These are phyloP conservation scores for Penicillium sp. DNA, from an alignment of 2,329 filamentous ascomycete genomes.

Conservation along the genomic window DNA sequence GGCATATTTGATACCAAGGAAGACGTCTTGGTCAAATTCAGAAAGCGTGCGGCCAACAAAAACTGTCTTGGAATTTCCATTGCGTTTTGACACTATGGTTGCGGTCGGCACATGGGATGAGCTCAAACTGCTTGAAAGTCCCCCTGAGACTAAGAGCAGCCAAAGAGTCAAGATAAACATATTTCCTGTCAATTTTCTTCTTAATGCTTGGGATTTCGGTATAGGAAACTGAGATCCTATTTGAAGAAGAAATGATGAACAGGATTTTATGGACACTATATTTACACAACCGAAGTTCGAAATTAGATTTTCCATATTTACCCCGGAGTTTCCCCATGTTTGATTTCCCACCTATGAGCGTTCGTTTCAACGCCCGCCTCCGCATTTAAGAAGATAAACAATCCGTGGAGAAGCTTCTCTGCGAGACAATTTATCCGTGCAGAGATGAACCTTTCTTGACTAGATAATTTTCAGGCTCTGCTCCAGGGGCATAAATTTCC, in stretches of 20 bases:
- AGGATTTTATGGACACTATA: neutral
- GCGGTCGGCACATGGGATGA: conserved; percentile 25
- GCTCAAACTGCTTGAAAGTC: conserved; percentile 5
- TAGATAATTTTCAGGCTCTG: no score
- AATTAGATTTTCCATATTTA: conserved; percentile 1
- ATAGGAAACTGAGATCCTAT: no score
- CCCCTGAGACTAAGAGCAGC: conserved; percentile 4
- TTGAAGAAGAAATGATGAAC: no score
- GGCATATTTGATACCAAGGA: conserved; percentile 37
- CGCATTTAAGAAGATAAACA: neutral
- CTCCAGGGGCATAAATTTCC: neutral
- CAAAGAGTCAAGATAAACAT: neutral
- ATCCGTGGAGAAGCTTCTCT: neutral
- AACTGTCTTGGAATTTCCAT: conserved; percentile 15
- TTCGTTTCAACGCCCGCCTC: neutral
- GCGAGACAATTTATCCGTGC: neutral
- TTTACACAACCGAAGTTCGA: neutral
- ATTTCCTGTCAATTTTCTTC: neutral
- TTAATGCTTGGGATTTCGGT: neutral
- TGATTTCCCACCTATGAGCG: conserved; percentile 16
- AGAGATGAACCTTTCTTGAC: no score
- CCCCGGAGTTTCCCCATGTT: conserved; percentile 4
- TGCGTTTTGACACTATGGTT: conserved; percentile 10
- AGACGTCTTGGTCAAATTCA: conserved; percentile 33
- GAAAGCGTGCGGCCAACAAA: conserved; percentile 33